A percentile compares a stretch with the other conserved stretches of the same genome.
Conservation (phyloP, 140 eudicot species). For the Stevia rebaudiana region DNA sequence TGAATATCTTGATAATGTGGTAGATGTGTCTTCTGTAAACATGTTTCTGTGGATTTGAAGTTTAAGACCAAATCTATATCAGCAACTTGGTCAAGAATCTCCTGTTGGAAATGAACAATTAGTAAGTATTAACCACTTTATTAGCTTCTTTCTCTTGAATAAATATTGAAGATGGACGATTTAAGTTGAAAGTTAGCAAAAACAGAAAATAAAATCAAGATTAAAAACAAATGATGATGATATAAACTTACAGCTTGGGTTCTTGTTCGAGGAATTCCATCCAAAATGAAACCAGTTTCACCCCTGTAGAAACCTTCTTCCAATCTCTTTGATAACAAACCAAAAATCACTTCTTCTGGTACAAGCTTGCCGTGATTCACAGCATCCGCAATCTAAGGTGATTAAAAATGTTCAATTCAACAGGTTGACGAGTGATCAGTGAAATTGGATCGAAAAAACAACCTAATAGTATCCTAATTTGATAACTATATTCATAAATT, state of each 20-base stretch:
- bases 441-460: background rate
- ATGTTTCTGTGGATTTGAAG: conserved; percentile 56
- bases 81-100: conserved; percentile 79
- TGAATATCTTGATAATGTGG: conserved; percentile 43
- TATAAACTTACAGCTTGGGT: conserved; percentile 75
- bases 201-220: background rate
- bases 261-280: conserved; percentile 81
- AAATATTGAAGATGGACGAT: background rate
- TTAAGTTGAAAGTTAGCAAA: background rate
- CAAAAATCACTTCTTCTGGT: conserved; percentile 83
- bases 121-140: background rate
- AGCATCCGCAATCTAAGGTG: conserved; percentile 60
- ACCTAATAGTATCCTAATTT: background rate
- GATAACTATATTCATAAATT: background rate
- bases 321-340: conserved; percentile 71
- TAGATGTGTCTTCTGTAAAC: conserved; percentile 33
- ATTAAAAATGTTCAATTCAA: background rate
- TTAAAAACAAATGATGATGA: background rate
- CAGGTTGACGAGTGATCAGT: background rate
- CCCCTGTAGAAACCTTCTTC: conserved; percentile 85
- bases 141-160: background rate
- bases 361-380: conserved; percentile 91
- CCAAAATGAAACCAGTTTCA: conserved; percentile 88
- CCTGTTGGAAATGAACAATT: conserved; percentile 45
- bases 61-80: conserved; percentile 86